Percentiles rank a stretch among this genome's conserved stretches.
Conservation (phyloP, 306 rosid species). For the Prunus armeniaca region DNA sequence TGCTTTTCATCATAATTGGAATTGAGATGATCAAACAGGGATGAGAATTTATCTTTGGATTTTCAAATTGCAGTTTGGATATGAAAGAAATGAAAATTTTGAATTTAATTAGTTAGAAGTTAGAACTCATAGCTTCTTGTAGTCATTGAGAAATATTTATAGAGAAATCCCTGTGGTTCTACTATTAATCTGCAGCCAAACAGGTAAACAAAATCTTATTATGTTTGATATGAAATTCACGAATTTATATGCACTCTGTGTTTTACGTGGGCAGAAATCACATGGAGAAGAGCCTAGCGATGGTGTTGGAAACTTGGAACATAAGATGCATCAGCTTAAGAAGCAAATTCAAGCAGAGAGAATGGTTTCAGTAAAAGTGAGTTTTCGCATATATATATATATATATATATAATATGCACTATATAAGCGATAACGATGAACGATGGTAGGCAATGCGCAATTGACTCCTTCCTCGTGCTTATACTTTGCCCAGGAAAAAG, state of each 20-base stretch:
- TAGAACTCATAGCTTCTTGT: not conserved
- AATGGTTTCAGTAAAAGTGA: conserved; percentile 49
- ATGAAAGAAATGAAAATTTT: conserved; percentile 3
- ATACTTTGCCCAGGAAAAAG: conserved; percentile 48
- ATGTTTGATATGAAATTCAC: not conserved
- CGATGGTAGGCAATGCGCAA: not conserved
- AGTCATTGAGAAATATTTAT: not conserved
- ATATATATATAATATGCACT: not conserved
- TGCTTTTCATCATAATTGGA: conserved; percentile 14
- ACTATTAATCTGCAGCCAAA: not conserved
- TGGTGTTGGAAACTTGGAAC: conserved; percentile 43
- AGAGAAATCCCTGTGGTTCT: not conserved
- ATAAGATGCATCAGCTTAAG: conserved; percentile 65
- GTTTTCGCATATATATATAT: not conserved
- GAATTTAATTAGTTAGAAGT: not conserved
- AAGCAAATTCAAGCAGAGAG: conserved; percentile 80
- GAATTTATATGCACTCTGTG: not conserved
- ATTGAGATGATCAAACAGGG: not conserved
- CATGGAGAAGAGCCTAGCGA: conserved; percentile 43
- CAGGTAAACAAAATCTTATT: not conserved
- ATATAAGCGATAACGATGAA: not conserved
- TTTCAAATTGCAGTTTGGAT: conserved; percentile 1
- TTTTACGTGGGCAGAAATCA: conserved; percentile 32
- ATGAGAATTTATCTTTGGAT: too few species aligned
- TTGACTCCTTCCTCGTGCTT: not conserved